Conservation (phyloP, 306 rosid species). For the Betula pendula region DNA sequence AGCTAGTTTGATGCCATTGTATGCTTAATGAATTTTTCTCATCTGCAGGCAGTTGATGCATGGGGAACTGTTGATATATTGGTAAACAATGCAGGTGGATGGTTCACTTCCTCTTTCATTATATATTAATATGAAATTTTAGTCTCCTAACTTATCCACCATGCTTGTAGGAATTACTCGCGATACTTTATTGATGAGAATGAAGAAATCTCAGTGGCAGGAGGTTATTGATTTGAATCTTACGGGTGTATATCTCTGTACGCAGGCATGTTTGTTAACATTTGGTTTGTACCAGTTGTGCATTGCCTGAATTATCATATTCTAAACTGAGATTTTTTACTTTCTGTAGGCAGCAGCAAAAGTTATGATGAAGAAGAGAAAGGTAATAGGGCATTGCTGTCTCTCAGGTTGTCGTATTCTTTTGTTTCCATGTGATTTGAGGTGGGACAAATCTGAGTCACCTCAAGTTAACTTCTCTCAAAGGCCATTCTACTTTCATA, state of each 20-base stretch:
- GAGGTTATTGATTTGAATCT: constrained; percentile 95
- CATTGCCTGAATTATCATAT: constrained; percentile 9
- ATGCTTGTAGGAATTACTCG: constrained; percentile 78
- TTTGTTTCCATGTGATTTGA: background rate
- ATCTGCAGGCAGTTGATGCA: constrained; percentile 77
- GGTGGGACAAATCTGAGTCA: background rate
- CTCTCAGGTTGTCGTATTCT: background rate
- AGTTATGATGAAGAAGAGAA: constrained; percentile 90
- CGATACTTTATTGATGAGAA: constrained; percentile 92
- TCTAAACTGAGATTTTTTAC: constrained; percentile 28
- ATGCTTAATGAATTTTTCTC: constrained; percentile 36
- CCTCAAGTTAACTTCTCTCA: background rate
- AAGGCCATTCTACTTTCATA: background rate
- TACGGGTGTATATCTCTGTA: constrained; percentile 88
- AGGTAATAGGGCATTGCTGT: constrained; percentile 50
- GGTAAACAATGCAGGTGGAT: constrained; percentile 85
- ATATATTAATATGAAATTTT: background rate
- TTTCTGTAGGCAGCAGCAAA: constrained; percentile 83
- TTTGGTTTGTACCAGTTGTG: constrained; percentile 16
- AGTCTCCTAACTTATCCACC: constrained; percentile 21
- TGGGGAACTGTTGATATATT: constrained; percentile 97
- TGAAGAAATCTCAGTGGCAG: constrained; percentile 93
- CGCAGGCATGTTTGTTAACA: constrained; percentile 56
- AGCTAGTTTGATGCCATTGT: constrained; percentile 32
- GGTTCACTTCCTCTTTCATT: constrained; percentile 12